Conservation (phyloP, 495 filamentous ascomycete genomes). For the Xanthoparmelia taractica region DNA sequence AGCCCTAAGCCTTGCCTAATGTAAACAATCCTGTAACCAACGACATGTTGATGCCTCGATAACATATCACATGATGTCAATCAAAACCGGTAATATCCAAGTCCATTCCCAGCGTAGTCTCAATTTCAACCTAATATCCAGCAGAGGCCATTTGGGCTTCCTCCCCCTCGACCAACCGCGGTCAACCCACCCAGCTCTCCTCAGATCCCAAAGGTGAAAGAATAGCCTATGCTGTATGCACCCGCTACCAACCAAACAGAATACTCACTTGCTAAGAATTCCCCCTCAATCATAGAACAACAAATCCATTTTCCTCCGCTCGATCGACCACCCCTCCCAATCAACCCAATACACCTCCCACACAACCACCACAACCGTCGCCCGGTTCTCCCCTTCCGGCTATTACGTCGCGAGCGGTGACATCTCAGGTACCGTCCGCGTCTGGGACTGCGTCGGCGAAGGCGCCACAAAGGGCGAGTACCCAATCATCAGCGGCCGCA, state of each 20-base stretch:
- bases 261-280: conserved; percentile 15
- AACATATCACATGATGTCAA: background rate
- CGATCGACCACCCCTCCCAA: conserved; percentile 76
- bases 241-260: background rate
- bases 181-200: conserved; percentile 83
- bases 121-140: background rate
- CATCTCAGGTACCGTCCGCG: conserved; percentile 68
- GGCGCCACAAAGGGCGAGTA: conserved; percentile 70
- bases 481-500: conserved; percentile 84
- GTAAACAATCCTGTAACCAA: background rate
- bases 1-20: background rate
- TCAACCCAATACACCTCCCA: conserved; percentile 86
- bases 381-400: conserved; percentile 88
- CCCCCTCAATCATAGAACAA: conserved; percentile 55
- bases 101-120: background rate
- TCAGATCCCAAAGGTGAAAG: conserved; percentile 86
- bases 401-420: conserved; percentile 96
- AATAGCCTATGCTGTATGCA: conserved; percentile 82
- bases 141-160: conserved; percentile 64
- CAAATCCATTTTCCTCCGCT: conserved; percentile 92
- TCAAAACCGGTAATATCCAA: background rate
- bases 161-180: conserved; percentile 75
- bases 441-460: conserved; percentile 70
- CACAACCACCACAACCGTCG: conserved; percentile 79
- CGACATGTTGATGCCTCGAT: background rate